phyloP scores from a whole-genome alignment of 2,329 filamentous ascomycete species.

The Penicillium sclerotiorum region DNA sequence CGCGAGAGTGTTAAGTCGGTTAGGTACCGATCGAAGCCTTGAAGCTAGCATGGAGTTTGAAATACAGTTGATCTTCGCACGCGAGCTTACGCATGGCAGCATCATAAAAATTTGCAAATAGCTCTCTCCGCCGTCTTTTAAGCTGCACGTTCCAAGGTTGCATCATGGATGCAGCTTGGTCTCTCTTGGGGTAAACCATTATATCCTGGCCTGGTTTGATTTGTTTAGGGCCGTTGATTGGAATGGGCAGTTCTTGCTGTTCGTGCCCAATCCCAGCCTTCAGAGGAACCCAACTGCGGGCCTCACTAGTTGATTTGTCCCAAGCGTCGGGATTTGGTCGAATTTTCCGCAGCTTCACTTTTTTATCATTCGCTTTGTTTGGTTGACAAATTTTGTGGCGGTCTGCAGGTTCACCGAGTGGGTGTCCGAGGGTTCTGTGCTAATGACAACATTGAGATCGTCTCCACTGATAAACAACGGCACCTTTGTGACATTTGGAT shows the following conservation, averaged over 20 bases:
- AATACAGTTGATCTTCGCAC: background rate
- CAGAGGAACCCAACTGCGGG: slow-evolving; percentile 27
- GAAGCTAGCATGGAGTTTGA: background rate
- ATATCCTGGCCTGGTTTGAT: background rate
- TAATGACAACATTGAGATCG: too few relatives aligned
- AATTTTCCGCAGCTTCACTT: slow-evolving; percentile 21
- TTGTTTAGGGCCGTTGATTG: background rate
- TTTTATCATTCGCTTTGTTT: slow-evolving; percentile 5
- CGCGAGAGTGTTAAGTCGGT: background rate
- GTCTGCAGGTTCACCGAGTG: slow-evolving; percentile 8
- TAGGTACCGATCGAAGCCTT: background rate
- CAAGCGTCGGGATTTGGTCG: slow-evolving; percentile 2
- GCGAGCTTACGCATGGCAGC: slow-evolving; percentile 1
- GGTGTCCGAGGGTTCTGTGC: background rate
- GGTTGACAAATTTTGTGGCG: slow-evolving; percentile 5
- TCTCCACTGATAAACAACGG: too few relatives aligned
- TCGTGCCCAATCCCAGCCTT: slow-evolving; percentile 29
- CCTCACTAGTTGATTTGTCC: slow-evolving; percentile 18
- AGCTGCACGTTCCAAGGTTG: slow-evolving; percentile 1
- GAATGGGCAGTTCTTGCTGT: slow-evolving; percentile 13
- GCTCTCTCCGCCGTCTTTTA: background rate
- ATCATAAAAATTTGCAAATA: background rate
- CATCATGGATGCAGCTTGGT: background rate
- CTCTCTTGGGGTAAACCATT: background rate
- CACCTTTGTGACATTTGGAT: too few relatives aligned